Evolutionary conservation across 371 early-diverging fungal species (phyloP), one percentile per base, ranked within the genome.

Genomic region (Racocetra persica): DNA sequence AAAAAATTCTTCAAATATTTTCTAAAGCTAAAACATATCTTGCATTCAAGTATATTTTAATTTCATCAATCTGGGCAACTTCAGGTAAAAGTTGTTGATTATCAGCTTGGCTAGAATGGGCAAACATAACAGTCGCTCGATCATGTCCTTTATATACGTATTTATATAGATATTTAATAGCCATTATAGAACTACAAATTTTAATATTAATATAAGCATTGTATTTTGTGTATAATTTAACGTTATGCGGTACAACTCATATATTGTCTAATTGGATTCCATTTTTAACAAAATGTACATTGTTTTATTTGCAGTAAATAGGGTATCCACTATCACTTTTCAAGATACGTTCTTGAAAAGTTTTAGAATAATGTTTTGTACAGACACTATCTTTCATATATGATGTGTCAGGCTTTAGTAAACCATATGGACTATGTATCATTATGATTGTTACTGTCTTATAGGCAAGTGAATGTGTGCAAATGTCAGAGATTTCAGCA

Each of bases 371-470:
- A 32, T 32, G 32, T 32, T 32, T 32, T 32, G 1, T 1, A 32
- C 32, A 32, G 2, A 32, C 32, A 32, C 22, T 1, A 54, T 59
- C 3, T 59, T 59, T 59, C 59, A 59, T 18, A 59, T 3, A 59
- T 45, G 84, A 81, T 4, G 81, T 74, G 20, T 5, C 20, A 13
- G 59, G 11, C 4, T 84, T 73, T 4, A 41, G 20, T 0, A 14
- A 22, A 2, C 85, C 84, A 73, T 84, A 86, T n/a, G 84, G 83
- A 2, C 84, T 84, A 82, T 86, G 86, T 26, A 86, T 62, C 85
- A 88, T 86, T 1, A 71, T 45, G 0, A 36, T 82, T 4, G n/a
- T 81, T 7, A 86, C 84, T 6, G 84, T 85, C 41, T 85, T 78
- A 55, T 84, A 83, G 13, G 78, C 55, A 16, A 79, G 65, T 11